Conservation (phyloP, 495 filamentous ascomycete species). For the Annulohypoxylon bovei region DNA sequence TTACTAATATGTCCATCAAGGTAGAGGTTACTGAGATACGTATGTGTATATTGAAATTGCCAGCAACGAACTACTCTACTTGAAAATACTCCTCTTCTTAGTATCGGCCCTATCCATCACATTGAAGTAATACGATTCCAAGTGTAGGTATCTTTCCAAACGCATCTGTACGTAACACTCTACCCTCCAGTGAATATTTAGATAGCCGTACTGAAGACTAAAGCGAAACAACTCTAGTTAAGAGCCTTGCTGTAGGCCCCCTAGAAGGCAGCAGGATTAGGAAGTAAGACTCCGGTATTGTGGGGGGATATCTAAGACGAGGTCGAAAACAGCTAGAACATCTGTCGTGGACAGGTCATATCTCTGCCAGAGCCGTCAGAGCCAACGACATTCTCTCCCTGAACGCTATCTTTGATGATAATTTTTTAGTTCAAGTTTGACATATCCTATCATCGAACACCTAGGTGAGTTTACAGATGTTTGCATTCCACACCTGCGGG, state of each 20-base stretch:
- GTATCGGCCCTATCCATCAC: background rate
- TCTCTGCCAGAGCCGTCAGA: background rate
- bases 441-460: background rate
- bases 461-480: background rate
- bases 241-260: background rate
- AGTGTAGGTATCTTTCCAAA: background rate
- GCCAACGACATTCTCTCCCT: background rate
- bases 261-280: background rate
- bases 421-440: background rate
- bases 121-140: background rate
- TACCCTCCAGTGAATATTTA: background rate
- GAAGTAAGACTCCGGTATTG: background rate
- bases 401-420: background rate
- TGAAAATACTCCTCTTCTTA: background rate
- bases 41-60: background rate
- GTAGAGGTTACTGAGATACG: background rate
- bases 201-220: background rate
- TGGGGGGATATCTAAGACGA: background rate
- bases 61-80: background rate
- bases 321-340: background rate
- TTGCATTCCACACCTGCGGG: background rate
- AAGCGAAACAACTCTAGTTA: background rate
- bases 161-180: background rate
- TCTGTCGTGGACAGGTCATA: background rate
- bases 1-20: background rate